phyloP scores from a whole-genome alignment of 345 rosid genomes.

The Hevea brasiliensis region DNA sequence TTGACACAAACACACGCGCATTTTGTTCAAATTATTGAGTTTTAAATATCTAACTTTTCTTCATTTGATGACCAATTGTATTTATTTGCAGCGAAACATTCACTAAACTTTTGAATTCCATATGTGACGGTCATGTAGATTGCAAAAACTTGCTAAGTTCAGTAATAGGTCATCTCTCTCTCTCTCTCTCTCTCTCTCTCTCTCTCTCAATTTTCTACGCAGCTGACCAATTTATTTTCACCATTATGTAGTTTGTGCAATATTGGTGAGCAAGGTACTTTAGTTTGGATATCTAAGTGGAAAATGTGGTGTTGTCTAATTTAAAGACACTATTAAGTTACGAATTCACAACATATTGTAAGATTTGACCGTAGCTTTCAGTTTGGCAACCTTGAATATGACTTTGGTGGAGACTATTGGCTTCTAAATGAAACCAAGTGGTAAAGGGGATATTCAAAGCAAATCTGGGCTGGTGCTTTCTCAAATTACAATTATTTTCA shows the following conservation, averaged over 20 bases:
- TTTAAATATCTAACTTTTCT: not conserved
- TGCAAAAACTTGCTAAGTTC: constrained; percentile 73
- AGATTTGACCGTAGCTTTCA: not conserved
- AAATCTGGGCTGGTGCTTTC: not conserved
- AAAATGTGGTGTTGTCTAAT: constrained; percentile 1
- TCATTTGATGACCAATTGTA: constrained; percentile 1
- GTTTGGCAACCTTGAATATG: not conserved
- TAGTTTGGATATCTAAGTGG: not conserved
- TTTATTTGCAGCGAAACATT: constrained; percentile 54
- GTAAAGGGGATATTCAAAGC: not conserved
- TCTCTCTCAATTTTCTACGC: not conserved
- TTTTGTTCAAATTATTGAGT: not conserved
- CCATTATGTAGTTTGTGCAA: not conserved
- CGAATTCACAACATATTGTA: not conserved
- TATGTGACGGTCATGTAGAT: constrained; percentile 64
- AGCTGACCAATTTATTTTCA: not conserved
- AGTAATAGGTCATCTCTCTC: constrained; percentile 87
- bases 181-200: constrained; percentile 15
- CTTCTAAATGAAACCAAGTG: not conserved
- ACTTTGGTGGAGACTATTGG: not conserved
- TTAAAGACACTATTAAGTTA: constrained; percentile 1
- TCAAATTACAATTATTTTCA: not conserved
- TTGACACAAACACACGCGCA: not conserved
- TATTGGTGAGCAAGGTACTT: not conserved
- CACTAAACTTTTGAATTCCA: constrained; percentile 63